Percentiles rank a stretch among this genome's conserved stretches.
Conservation (phyloP, 2,329 filamentous ascomycete species). For the Hypoxylon sp. region DNA sequence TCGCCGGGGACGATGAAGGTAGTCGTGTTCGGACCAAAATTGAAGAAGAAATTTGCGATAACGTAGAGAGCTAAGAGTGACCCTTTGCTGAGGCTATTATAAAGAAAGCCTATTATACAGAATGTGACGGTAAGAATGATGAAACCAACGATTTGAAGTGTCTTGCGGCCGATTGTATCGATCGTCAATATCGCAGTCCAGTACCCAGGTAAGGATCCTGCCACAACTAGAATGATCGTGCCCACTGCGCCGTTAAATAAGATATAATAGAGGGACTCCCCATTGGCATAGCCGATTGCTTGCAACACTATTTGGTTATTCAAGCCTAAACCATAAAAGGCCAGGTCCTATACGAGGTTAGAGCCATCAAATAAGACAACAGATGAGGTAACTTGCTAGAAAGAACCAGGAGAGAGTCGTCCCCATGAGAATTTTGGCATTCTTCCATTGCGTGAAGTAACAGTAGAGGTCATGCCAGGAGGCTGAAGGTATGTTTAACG, state of each 20-base stretch:
- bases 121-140: conserved; percentile 71
- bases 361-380: conserved; percentile 1
- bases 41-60: conserved; percentile 75
- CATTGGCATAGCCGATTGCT: conserved; percentile 77
- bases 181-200: conserved; percentile 80
- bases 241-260: conserved; percentile 80
- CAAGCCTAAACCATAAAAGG: conserved; percentile 78
- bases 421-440: conserved; percentile 78
- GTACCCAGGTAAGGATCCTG: conserved; percentile 83
- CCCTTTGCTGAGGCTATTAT: conserved; percentile 60
- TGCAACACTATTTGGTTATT: conserved; percentile 79
- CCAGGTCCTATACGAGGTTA: conserved; percentile 65
- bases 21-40: conserved; percentile 74
- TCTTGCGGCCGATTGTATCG: conserved; percentile 81
- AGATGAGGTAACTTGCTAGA: conserved; percentile 58
- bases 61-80: conserved; percentile 72
- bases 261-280: conserved; percentile 73
- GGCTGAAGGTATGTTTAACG: conserved; percentile 74
- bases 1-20: conserved; percentile 75
- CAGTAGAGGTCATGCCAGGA: conserved; percentile 75
- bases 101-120: conserved; percentile 71
- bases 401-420: conserved; percentile 88
- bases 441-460: conserved; percentile 78
- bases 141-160: conserved; percentile 77
- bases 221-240: conserved; percentile 81